These are phyloP conservation scores for Oryza glaberrima DNA, from an alignment of 176 grass and related monocot species.

Conservation along the genomic window DNA sequence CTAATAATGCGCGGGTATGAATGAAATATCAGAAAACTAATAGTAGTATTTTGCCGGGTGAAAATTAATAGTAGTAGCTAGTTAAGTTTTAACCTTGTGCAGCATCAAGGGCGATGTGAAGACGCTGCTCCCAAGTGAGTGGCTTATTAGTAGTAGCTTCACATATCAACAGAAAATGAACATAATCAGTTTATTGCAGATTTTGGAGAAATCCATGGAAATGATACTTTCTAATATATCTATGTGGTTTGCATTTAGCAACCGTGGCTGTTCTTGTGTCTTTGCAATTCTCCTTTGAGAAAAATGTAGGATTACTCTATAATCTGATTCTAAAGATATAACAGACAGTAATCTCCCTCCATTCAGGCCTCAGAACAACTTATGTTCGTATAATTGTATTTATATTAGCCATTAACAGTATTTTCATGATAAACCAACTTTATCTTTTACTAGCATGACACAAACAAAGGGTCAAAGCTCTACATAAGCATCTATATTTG, in stretches of 20 bases:
- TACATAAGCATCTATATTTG: slow-evolving; percentile 9
- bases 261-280: neutral
- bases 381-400: no score
- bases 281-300: neutral
- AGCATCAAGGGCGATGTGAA: slow-evolving; percentile 51
- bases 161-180: no score
- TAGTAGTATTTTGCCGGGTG: neutral
- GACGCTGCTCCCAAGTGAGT: slow-evolving; percentile 52
- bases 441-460: no score
- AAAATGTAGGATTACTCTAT: neutral
- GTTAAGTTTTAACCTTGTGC: slow-evolving; percentile 47
- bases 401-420: no score
- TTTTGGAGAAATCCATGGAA: neutral
- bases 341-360: neutral
- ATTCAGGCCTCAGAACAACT: no score
- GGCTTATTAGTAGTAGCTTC: neutral
- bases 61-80: no score
- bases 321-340: slow-evolving; percentile 17
- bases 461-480: no score
- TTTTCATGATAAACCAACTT: no score
- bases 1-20: neutral
- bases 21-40: neutral
- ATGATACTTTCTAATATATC: slow-evolving; percentile 11
- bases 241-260: slow-evolving; percentile 12
- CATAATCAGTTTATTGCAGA: slow-evolving; percentile 26